phyloP scores from a whole-genome alignment of 768 basidiomycete species.

The Termitomyces sp. region DNA sequence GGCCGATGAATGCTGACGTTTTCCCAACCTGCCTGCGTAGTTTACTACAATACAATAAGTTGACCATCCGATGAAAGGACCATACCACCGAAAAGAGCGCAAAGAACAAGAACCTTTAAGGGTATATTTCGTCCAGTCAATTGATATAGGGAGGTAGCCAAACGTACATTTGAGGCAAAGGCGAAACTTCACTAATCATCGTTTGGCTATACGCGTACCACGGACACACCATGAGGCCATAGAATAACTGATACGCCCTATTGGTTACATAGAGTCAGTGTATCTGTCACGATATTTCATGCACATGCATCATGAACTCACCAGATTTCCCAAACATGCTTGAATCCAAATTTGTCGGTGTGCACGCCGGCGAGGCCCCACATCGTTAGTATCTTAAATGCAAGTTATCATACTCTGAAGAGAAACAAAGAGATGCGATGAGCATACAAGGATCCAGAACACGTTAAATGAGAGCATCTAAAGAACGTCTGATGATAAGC shows the following conservation, averaged over 20 bases:
- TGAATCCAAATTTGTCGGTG: constrained; percentile 71
- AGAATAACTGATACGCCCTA: constrained; percentile 67
- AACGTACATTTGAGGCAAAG: constrained; percentile 60
- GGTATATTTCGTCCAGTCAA: constrained; percentile 5
- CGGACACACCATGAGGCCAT: constrained; percentile 69
- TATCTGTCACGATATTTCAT: not conserved
- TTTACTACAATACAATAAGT: not conserved
- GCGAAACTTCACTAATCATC: constrained; percentile 78
- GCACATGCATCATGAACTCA: constrained; percentile 17
- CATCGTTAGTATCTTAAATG: constrained; percentile 47
- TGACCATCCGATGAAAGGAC: not conserved
- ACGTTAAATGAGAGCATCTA: constrained; percentile 42
- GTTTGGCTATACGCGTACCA: constrained; percentile 83
- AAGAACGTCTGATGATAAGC: not conserved
- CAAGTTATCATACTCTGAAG: not conserved
- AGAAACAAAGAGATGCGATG: not conserved
- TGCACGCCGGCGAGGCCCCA: constrained; percentile 80
- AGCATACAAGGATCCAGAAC: constrained; percentile 60
- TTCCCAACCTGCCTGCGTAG: constrained; percentile 48
- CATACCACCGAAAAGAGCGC: constrained; percentile 66
- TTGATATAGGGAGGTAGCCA: not conserved
- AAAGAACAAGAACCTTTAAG: constrained; percentile 58
- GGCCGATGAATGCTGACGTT: constrained; percentile 73
- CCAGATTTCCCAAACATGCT: constrained; percentile 82
- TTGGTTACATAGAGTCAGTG: not conserved